phyloP scores from a whole-genome alignment of 2,329 filamentous ascomycete genomes.

The Magnaporthales sp. region DNA sequence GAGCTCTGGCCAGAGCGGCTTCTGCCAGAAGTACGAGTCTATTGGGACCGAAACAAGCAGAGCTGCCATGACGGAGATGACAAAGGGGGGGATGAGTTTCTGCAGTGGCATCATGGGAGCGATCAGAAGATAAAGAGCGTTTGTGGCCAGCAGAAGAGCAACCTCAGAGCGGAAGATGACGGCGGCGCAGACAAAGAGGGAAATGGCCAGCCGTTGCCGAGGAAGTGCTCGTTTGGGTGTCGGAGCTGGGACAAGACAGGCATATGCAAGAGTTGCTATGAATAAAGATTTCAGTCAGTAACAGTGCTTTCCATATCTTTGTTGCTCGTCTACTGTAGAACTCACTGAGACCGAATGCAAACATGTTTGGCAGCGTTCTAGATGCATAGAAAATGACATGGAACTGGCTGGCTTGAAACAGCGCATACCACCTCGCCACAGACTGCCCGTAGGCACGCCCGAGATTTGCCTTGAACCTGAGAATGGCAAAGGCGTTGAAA shows the following conservation, averaged over 20 bases:
- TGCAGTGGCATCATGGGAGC: slow-evolving; percentile 41
- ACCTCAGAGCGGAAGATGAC: slow-evolving; percentile 86
- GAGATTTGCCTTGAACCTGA: slow-evolving; percentile 57
- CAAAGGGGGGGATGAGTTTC: slow-evolving; percentile 57
- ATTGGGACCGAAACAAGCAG: slow-evolving; percentile 63
- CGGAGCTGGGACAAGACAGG: slow-evolving; percentile 31
- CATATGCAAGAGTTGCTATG: slow-evolving; percentile 57
- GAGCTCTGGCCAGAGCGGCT: slow-evolving; percentile 80
- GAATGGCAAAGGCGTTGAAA: slow-evolving; percentile 61
- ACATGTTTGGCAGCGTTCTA: slow-evolving; percentile 90
- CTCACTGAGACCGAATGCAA: slow-evolving; percentile 80
- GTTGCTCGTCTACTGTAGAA: slow-evolving; percentile 11
- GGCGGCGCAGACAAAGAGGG: slow-evolving; percentile 69
- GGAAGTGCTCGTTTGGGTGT: slow-evolving; percentile 21
- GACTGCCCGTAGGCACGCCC: slow-evolving; percentile 57
- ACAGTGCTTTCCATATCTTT: too few relatives aligned
- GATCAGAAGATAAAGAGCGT: slow-evolving; percentile 55
- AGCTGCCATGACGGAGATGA: slow-evolving; percentile 56
- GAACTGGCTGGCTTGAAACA: slow-evolving; percentile 78
- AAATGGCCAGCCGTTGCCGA: slow-evolving; percentile 57
- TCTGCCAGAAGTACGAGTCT: slow-evolving; percentile 94
- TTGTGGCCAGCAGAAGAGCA: slow-evolving; percentile 66
- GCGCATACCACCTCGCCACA: slow-evolving; percentile 68
- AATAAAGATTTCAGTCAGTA: not conserved
- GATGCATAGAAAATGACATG: slow-evolving; percentile 91